Base-by-base conservation (phyloP, 1,284 basidiomycete species). In the Calocybe gambosa region DNA sequence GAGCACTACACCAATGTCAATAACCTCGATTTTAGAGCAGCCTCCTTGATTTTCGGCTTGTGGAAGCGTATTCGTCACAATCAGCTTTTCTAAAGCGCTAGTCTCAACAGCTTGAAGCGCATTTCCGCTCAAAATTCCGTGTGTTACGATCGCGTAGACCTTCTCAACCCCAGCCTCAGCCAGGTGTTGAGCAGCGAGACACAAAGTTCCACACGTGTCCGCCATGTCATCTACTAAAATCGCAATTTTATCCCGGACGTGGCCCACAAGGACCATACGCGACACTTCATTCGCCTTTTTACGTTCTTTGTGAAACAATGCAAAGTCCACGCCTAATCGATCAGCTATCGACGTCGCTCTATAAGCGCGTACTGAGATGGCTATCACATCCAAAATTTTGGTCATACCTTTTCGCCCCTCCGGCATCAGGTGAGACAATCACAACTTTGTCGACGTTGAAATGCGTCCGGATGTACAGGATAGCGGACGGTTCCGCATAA, bases 181-280 rank as follows among this genome's bases (percentile, higher is more conserved):
- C 36, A 99, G 78, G 58, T 95, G 90, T 54, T 82, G 74, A 2
- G 96, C 89, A 1, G 96, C 96, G 33, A 97, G 77, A 57, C 92
- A 93, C 45, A 99, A 78, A 48, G 96, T 99, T 36, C 96, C 96
- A 63, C 96, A 99, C 35, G 96, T 99, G 68, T 99, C 96, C 43
- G 96, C 93, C 96, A 99, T 99, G 72, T 99, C 96, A 75, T 99
- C 96, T 43, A 99, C 94, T n/a, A 99, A 77, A 53, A 99, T 92
- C 47, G 95, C 96, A 36, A 87, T 78, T 72, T 99, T 99, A 66
- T 85, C 93, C 59, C 82, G 82, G 54, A 95, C 94, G 58, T 89
- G 83, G 4, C 96, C 96, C 50, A 99, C 96, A 43, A 99, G 83
- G 39, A 99, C 85, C 96, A 99, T 99, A 49, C 96, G 85, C 43